Percentiles rank a stretch among this genome's conserved stretches.
Conservation (phyloP, 75 land plant genomes). For the Pseudotsuga menziesii region DNA sequence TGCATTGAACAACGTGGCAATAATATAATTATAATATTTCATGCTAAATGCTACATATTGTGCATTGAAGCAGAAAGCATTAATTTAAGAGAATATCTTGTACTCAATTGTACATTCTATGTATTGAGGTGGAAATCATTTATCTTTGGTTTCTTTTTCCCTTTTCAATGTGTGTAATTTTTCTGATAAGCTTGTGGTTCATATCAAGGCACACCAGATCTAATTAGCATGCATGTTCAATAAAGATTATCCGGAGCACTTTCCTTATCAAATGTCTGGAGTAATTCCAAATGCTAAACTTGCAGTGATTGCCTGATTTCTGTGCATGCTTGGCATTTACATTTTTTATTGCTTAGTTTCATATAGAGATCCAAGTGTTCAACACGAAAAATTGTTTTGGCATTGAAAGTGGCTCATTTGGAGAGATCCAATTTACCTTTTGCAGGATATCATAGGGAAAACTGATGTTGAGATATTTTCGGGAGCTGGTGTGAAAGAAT, state of each 20-base stretch:
- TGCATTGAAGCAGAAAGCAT: background rate
- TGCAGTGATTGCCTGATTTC: slow-evolving; percentile 1
- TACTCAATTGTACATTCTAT: too few species aligned
- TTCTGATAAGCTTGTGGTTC: background rate
- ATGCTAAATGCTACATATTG: background rate
- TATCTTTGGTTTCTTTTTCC: background rate
- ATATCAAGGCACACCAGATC: background rate
- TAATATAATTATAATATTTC: background rate
- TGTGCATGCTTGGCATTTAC: background rate
- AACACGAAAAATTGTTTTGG: background rate
- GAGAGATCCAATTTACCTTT: slow-evolving; percentile 2
- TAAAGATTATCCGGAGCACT: background rate
- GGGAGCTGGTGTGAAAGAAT: slow-evolving; percentile 64
- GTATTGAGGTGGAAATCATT: background rate
- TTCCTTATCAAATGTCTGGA: background rate
- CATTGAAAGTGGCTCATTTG: background rate
- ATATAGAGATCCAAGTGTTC: background rate
- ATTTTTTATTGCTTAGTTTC: slow-evolving; percentile 1
- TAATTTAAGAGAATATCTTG: too few species aligned
- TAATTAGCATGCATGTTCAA: background rate
- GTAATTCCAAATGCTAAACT: background rate
- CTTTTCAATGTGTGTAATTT: background rate
- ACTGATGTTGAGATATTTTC: slow-evolving; percentile 76
- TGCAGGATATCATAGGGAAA: slow-evolving; percentile 86
- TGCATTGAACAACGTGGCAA: background rate